phyloP scores from a whole-genome alignment of 2,329 filamentous ascomycete species.

The Phialophora chinensis region DNA sequence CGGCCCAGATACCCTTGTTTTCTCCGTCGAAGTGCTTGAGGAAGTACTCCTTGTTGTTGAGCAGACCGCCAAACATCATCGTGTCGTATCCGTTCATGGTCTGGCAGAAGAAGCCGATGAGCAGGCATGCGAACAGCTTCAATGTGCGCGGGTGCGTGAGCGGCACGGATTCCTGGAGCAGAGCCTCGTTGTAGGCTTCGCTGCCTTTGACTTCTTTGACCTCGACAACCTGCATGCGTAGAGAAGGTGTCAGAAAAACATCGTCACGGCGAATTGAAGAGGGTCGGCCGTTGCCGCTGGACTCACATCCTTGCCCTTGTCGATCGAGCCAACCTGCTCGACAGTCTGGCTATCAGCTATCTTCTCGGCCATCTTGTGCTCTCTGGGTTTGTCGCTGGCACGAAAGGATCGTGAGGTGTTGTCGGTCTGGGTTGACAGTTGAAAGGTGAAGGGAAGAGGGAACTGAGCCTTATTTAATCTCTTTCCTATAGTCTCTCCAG shows the following conservation, averaged over 20 bases:
- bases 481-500: constrained; percentile 1
- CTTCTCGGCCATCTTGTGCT: constrained; percentile 34
- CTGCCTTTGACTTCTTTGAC: constrained; percentile 57
- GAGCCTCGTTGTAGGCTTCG: constrained; percentile 62
- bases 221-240: constrained; percentile 28
- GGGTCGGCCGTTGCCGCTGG: not conserved
- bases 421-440: constrained; percentile 11
- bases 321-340: constrained; percentile 28
- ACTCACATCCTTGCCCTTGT: constrained; percentile 35
- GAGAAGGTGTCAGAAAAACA: not conserved
- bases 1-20: constrained; percentile 52
- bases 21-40: constrained; percentile 51
- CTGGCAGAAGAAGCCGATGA: constrained; percentile 52
- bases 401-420: constrained; percentile 18
- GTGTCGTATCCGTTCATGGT: constrained; percentile 66
- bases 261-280: not conserved
- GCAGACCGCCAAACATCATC: constrained; percentile 60
- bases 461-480: constrained; percentile 19
- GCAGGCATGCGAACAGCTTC: constrained; percentile 33
- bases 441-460: not conserved
- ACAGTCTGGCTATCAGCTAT: constrained; percentile 20
- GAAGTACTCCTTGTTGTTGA: constrained; percentile 55
- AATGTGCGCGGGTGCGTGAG: constrained; percentile 24
- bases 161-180: constrained; percentile 56
- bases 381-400: not conserved